Evolutionary conservation across 2,329 filamentous ascomycete species (phyloP).

Genomic region (Sporothrix pallida): DNA sequence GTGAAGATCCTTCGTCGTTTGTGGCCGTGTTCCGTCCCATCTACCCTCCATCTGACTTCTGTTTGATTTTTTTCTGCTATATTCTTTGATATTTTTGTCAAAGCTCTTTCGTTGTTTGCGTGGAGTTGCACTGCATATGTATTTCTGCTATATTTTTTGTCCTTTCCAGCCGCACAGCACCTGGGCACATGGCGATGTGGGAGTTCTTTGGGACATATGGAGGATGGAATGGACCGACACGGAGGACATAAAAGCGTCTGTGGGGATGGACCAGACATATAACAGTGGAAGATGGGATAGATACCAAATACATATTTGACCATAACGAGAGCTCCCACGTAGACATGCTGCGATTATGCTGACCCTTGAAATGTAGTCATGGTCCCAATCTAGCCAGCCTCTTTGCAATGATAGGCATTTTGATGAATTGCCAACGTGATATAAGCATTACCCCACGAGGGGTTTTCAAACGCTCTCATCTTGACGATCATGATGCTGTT

Average conservation of each 20-base stretch:
- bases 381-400: not conserved
- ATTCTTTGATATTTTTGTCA: constrained; percentile 4
- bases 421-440: too few species aligned
- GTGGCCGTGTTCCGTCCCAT: not conserved
- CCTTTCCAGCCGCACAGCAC: constrained; percentile 23
- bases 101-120: not conserved
- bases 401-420: not conserved
- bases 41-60: not conserved
- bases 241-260: not conserved
- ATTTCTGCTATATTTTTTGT: not conserved
- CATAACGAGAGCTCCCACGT: not conserved
- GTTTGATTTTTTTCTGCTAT: not conserved
- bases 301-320: constrained; percentile 27
- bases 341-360: not conserved
- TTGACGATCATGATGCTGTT: not conserved
- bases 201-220: constrained; percentile 19
- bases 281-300: constrained; percentile 12
- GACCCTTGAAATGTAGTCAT: constrained; percentile 12
- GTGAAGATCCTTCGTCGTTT: not conserved
- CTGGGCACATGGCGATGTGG: constrained; percentile 29
- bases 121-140: not conserved
- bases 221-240: not conserved
- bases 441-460: constrained; percentile 15
- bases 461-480: not conserved
- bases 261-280: not conserved